phyloP scores from a whole-genome alignment of 345 rosid genomes.

The Pugionium dolabratum region DNA sequence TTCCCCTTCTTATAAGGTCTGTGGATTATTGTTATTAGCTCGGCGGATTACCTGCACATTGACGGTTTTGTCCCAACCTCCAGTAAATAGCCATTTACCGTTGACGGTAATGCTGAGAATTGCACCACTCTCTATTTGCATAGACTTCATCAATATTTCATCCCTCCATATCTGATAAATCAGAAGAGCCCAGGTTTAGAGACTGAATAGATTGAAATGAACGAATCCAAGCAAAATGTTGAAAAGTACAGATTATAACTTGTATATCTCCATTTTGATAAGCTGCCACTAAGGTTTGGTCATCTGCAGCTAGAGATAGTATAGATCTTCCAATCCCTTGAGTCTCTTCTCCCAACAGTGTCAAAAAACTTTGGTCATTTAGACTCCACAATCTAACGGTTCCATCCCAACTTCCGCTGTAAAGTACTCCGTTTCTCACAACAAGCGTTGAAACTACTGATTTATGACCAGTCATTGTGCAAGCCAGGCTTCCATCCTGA shows the following conservation, averaged over 20 bases:
- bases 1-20: not conserved
- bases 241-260: conserved; percentile 41
- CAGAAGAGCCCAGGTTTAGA: conserved; percentile 8
- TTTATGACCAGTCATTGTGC: conserved; percentile 86
- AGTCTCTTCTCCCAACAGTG: conserved; percentile 65
- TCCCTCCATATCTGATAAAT: conserved; percentile 72
- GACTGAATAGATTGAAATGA: conserved; percentile 21
- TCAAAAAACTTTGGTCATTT: conserved; percentile 72
- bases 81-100: conserved; percentile 67
- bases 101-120: conserved; percentile 57
- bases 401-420: conserved; percentile 98
- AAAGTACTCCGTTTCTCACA: conserved; percentile 62
- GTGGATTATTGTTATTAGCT: conserved; percentile 1
- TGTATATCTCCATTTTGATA: conserved; percentile 77
- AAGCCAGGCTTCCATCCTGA: conserved; percentile 69
- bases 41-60: conserved; percentile 54
- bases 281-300: conserved; percentile 58
- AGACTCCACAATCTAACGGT: conserved; percentile 82
- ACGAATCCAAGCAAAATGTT: conserved; percentile 5
- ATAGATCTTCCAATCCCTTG: conserved; percentile 57
- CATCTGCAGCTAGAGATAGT: conserved; percentile 54
- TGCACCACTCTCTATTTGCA: conserved; percentile 60
- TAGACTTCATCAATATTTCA: conserved; percentile 56
- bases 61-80: conserved; percentile 88
- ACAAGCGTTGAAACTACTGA: conserved; percentile 78